These are phyloP conservation scores for Suillus variegatus DNA, from an alignment of 768 basidiomycete species.

Conservation along the genomic window DNA sequence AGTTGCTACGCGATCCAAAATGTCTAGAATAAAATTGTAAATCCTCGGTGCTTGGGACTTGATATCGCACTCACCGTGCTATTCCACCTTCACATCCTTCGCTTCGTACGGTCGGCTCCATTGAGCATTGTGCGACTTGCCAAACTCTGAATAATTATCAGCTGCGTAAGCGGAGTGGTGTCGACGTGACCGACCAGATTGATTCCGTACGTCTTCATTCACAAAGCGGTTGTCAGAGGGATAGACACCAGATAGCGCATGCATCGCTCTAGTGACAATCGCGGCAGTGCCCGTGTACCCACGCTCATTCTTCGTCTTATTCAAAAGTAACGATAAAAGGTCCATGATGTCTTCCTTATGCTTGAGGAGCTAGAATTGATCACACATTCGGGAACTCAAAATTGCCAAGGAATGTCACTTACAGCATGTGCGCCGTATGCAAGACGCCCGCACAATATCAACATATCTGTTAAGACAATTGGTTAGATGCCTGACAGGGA, in stretches of 20 bases:
- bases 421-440: slow-evolving; percentile 71
- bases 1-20: slow-evolving; percentile 66
- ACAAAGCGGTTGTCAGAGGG: slow-evolving; percentile 79
- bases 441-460: slow-evolving; percentile 80
- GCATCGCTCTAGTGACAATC: slow-evolving; percentile 72
- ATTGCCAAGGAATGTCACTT: slow-evolving; percentile 23
- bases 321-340: slow-evolving; percentile 64
- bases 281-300: slow-evolving; percentile 83
- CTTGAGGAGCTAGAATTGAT: slow-evolving; percentile 55
- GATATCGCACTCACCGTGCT: slow-evolving; percentile 66
- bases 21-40: slow-evolving; percentile 75
- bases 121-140: slow-evolving; percentile 57
- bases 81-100: slow-evolving; percentile 80
- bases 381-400: slow-evolving; percentile 6
- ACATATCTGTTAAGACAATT: slow-evolving; percentile 55
- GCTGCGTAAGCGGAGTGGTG: slow-evolving; percentile 12
- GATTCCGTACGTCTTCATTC: slow-evolving; percentile 79
- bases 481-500: neutral
- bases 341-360: slow-evolving; percentile 66
- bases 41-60: slow-evolving; percentile 49
- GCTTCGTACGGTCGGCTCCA: slow-evolving; percentile 85
- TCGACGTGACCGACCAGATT: slow-evolving; percentile 53
- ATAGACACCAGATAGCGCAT: slow-evolving; percentile 75
- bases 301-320: slow-evolving; percentile 85
- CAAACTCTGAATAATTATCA: slow-evolving; percentile 50